A percentile compares a stretch with the other conserved stretches of the same genome.
Evolutionary conservation across 2,329 filamentous ascomycete genomes (phyloP).

Genomic region (Rhinocladiella mackenziei): DNA sequence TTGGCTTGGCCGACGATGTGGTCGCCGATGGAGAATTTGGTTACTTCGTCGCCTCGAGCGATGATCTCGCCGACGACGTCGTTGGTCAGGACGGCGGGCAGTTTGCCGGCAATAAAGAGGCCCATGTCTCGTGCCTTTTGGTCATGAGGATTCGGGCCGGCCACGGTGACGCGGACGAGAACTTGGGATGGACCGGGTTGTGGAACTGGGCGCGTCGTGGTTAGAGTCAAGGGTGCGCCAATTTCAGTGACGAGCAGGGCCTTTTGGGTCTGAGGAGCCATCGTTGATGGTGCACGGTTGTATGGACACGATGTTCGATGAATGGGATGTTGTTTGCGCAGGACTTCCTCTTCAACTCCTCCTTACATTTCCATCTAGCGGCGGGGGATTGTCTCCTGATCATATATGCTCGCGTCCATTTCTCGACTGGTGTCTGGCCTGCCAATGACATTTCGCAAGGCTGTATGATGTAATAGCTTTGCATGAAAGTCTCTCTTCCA

Average conservation of each 20-base stretch:
- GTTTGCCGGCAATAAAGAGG: constrained; percentile 35
- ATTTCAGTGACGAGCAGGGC: constrained; percentile 17
- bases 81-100: constrained; percentile 36
- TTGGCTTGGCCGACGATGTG: constrained; percentile 34
- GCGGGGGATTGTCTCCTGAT: too few relatives aligned
- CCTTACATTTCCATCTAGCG: too few relatives aligned
- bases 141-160: constrained; percentile 39
- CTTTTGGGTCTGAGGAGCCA: constrained; percentile 18
- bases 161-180: constrained; percentile 38
- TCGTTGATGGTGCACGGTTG: neutral
- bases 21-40: constrained; percentile 32
- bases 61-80: constrained; percentile 37
- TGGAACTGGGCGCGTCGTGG: constrained; percentile 29
- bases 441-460: too few relatives aligned
- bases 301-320: too few relatives aligned
- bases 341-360: too few relatives aligned
- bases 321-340: too few relatives aligned
- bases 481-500: too few relatives aligned
- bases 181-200: constrained; percentile 35
- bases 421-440: too few relatives aligned
- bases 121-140: constrained; percentile 37
- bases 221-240: constrained; percentile 18
- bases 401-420: too few relatives aligned
- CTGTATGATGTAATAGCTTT: too few relatives aligned
- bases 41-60: constrained; percentile 30